These are phyloP conservation scores for Phallus indusiatus DNA, from an alignment of 768 basidiomycete genomes.

Conservation along the genomic window DNA sequence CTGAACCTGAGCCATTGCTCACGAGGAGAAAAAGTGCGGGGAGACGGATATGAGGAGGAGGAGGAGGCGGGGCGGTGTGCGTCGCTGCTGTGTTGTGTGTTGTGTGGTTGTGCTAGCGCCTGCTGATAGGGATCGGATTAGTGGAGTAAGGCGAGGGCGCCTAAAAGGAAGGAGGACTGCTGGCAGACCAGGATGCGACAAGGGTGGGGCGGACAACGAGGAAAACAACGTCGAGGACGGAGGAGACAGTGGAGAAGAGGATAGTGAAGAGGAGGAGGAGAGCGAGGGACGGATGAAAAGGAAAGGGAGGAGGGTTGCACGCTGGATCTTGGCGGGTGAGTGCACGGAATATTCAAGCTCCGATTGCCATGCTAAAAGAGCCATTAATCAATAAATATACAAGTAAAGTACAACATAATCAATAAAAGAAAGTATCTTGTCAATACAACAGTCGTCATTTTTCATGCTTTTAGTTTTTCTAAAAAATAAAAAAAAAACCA, in stretches of 20 bases:
- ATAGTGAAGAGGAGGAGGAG: background rate
- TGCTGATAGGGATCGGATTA: background rate
- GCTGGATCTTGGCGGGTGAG: background rate
- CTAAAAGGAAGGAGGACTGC: background rate
- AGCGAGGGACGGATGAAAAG: background rate
- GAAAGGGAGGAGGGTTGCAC: background rate
- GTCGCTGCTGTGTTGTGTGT: background rate
- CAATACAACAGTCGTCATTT: too few relatives aligned
- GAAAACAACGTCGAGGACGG: background rate
- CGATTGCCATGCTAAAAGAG: background rate
- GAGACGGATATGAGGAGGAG: background rate
- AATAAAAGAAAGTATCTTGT: too few relatives aligned
- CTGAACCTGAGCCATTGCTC: conserved; percentile 8
- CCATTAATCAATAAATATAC: too few relatives aligned
- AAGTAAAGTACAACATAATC: too few relatives aligned
- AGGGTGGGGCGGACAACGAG: background rate
- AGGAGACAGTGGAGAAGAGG: background rate
- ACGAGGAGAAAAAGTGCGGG: background rate
- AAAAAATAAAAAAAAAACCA: too few relatives aligned
- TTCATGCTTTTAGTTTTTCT: too few relatives aligned
- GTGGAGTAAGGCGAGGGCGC: background rate
- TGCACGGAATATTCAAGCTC: background rate
- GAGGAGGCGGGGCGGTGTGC: background rate
- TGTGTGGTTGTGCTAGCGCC: background rate
- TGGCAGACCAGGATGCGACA: background rate